Base-by-base conservation (phyloP, 139 green algal species). In the Volvox africanus region DNA sequence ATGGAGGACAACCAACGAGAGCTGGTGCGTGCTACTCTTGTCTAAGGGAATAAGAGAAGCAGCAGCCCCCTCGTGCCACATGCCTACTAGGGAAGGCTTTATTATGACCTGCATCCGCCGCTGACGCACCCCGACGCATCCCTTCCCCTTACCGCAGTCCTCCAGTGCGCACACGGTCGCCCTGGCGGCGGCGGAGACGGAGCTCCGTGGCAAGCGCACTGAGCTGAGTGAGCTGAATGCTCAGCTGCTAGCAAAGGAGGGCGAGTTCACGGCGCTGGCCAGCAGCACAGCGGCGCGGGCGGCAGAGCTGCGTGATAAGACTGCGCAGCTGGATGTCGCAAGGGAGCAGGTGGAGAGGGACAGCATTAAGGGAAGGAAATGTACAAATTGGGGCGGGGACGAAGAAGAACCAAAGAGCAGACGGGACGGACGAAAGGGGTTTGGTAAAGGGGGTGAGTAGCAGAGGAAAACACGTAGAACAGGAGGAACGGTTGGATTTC, bases 301-400 rank as follows among this genome's bases (percentile, higher is more conserved):
- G 61, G 88, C 85, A n/a, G 83, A 92, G 68, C 91, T 95, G 73
- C 50, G 84, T 32, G 88, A 93, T 50, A 87, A 91, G 36, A 78
- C 30, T 22, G 87, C 87, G 28, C 71, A 80, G 61, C 50, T 88
- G 88, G 82, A 88, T 37, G 50, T 62, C 30, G 55, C 44, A 1
- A n/a, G 81, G 82, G 61, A 78, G 30, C 33, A 83, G 87, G 50
- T 83, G 86, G 32, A 24, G 18, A 61, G 21, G 37, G 19, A 30
- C 5, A 37, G 79, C 2, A 61, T 73, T 6, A 28, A 73, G 5
- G 65, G 65, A 28, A 73, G 65, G 44, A 9, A 55, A 55, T 9
- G 44, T 9, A 55, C 44, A 55, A 14, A 55, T 55, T 55, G 44
- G 9, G 5, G 44, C 44, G 44, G 44, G 5, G 5, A 9, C 44